Evolutionary conservation across 192 early-diverging fungal species (phyloP), one percentile per base, ranked within the genome.

Genomic region (Dispira parvispora): DNA sequence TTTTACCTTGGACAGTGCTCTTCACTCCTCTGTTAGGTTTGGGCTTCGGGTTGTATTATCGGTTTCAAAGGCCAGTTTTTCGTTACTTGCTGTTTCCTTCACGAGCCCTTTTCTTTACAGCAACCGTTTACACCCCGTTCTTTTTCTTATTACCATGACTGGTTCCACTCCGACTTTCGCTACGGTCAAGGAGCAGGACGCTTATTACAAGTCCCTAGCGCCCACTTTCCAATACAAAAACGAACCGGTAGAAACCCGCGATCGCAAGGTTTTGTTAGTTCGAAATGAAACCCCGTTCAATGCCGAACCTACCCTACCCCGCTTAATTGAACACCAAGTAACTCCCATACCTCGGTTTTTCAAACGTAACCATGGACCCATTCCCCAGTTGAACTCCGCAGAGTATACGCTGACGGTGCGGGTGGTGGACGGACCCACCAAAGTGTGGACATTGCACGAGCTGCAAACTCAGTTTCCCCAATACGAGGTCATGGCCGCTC

Each of bases 361-460:
- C 64, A 86, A 89, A 49, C 84, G 92, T 23, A 89, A 91, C 73
- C 92, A 95, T 64, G 83, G 91, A 6, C 88, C 92, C 25, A 87
- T 95, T 43, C 92, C 92, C 12, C 72, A 83, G 43, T 74, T 92
- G n/a, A 73, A 81, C 21, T 64, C 66, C 1, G 68, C 74, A 0
- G 65, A 69, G 10, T 88, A 84, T 74, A 20, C 46, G 11, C 73
- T 95, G 63, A 65, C 69, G 10, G 69, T 96, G 23, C 78, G 87
- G 28, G 73, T 60, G 38, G 57, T 42, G 27, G 57, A 43, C 14
- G 57, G 57, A 6, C 27, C 32, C 14, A 18, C 21, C 27, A 28
- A 13, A 13, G 57, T 43, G 38, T 60, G 57, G 57, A 27, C 32
- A 11, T 8, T 60, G 57, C 38, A 2, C 14, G 32, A 60, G 3